phyloP scores from a whole-genome alignment of 768 basidiomycete genomes.

The Naganishia antarctica region DNA sequence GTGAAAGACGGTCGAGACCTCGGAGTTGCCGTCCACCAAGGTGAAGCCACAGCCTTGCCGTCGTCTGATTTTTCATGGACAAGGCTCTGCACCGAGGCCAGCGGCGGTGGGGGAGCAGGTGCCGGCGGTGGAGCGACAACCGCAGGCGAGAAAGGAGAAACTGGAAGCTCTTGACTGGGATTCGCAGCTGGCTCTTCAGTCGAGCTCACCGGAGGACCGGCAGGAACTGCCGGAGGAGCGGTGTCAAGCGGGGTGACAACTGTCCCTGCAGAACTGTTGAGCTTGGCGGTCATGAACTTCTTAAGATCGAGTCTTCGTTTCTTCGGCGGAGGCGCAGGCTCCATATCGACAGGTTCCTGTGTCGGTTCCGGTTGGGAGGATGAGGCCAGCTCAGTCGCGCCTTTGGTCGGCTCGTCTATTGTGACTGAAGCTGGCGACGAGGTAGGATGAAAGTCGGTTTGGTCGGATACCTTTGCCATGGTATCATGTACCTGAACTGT shows the following conservation, averaged over 20 bases:
- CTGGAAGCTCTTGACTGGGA: background rate
- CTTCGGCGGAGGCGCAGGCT: slow-evolving; percentile 23
- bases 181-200: background rate
- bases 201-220: background rate
- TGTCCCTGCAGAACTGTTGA: background rate
- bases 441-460: no score
- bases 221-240: background rate
- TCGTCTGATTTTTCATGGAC: background rate
- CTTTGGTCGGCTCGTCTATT: background rate
- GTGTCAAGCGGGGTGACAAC: background rate
- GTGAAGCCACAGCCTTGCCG: background rate
- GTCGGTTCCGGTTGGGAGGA: background rate
- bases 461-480: no score
- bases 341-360: background rate
- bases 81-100: background rate
- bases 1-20: slow-evolving; percentile 2
- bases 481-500: no score
- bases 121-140: background rate
- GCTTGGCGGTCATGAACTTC: slow-evolving; percentile 19
- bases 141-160: background rate
- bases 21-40: slow-evolving; percentile 6
- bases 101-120: background rate
- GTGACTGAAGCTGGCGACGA: no score
- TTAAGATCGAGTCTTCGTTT: slow-evolving; percentile 24
- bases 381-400: background rate